A percentile compares a stretch with the other conserved stretches of the same genome.
Evolutionary conservation across 2,329 filamentous ascomycete genomes (phyloP).

Genomic region (Fonsecaea nubica): DNA sequence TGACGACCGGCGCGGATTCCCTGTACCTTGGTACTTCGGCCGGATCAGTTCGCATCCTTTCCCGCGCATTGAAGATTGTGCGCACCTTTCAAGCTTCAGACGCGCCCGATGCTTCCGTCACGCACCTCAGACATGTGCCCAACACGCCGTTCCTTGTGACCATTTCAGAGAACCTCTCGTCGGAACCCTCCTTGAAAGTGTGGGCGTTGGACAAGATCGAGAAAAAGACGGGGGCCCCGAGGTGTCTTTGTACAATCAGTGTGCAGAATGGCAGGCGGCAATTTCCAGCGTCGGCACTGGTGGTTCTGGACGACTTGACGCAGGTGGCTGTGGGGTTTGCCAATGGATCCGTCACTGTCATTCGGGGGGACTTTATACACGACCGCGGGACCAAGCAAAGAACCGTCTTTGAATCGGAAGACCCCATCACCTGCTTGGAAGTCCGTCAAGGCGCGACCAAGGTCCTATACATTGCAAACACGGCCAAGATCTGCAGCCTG

Average conservation of each 20-base stretch:
- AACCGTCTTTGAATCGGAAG: constrained; percentile 94
- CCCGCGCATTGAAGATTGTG: constrained; percentile 83
- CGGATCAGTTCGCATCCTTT: constrained; percentile 86
- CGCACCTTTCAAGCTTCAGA: constrained; percentile 89
- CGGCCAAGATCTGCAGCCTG: constrained; percentile 82
- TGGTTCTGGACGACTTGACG: constrained; percentile 83
- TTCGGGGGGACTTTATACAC: constrained; percentile 92
- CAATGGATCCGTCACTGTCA: constrained; percentile 91
- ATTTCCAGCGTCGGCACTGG: constrained; percentile 93
- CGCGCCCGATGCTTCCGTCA: constrained; percentile 68
- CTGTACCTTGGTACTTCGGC: constrained; percentile 87
- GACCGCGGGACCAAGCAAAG: constrained; percentile 93
- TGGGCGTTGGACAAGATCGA: constrained; percentile 94
- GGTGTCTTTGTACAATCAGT: constrained; percentile 81
- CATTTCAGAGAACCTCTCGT: constrained; percentile 78
- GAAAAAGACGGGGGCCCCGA: constrained; percentile 89
- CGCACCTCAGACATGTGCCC: constrained; percentile 89
- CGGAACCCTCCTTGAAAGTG: constrained; percentile 90
- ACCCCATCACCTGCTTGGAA: constrained; percentile 91
- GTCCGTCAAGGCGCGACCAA: constrained; percentile 70
- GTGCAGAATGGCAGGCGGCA: constrained; percentile 90
- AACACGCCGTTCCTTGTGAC: constrained; percentile 87
- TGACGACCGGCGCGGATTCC: constrained; percentile 85
- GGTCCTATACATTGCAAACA: constrained; percentile 90
- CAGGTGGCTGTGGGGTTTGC: constrained; percentile 95